phyloP scores from a whole-genome alignment of 139 green algal species.

The Chlorella sorokiniana region DNA sequence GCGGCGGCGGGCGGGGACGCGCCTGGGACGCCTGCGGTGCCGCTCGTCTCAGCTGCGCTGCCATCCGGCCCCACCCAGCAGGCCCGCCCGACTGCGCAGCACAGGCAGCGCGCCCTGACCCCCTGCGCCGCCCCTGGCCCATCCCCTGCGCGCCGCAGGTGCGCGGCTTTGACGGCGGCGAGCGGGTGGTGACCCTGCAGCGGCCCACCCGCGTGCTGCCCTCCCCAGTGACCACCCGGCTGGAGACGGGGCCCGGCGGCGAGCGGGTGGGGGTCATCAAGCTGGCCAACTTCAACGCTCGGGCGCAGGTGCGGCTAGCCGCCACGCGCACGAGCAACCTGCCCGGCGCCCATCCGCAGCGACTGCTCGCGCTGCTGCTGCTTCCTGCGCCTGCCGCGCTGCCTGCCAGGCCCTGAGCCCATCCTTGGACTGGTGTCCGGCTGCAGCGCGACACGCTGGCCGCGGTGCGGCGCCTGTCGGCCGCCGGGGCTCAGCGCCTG shows the following conservation, averaged over 20 bases:
- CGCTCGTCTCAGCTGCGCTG: no score
- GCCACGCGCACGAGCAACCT: background rate
- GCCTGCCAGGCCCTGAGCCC: background rate
- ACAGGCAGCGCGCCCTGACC: background rate
- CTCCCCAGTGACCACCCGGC: slow-evolving; percentile 9
- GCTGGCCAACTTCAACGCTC: slow-evolving; percentile 79
- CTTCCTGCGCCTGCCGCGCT: background rate
- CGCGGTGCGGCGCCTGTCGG: slow-evolving; percentile 66
- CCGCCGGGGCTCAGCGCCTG: slow-evolving; percentile 62
- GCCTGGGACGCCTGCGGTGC: no score
- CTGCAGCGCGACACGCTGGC: slow-evolving; percentile 65
- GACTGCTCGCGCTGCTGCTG: background rate
- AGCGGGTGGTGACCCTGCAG: slow-evolving; percentile 13
- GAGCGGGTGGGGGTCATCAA: slow-evolving; percentile 61
- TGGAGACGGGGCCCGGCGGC: slow-evolving; percentile 8
- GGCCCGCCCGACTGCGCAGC: background rate
- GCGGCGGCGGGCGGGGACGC: background rate
- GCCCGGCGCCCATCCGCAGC: no score
- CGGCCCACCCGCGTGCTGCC: slow-evolving; percentile 14
- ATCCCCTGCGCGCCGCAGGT: background rate
- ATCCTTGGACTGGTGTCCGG: background rate
- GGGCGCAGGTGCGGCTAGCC: slow-evolving; percentile 44
- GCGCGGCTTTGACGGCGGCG: slow-evolving; percentile 15
- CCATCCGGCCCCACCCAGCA: background rate
- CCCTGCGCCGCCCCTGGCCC: background rate